phyloP scores from a whole-genome alignment of 148 eudicot genomes.

The Rhododendron ferrugineum region DNA sequence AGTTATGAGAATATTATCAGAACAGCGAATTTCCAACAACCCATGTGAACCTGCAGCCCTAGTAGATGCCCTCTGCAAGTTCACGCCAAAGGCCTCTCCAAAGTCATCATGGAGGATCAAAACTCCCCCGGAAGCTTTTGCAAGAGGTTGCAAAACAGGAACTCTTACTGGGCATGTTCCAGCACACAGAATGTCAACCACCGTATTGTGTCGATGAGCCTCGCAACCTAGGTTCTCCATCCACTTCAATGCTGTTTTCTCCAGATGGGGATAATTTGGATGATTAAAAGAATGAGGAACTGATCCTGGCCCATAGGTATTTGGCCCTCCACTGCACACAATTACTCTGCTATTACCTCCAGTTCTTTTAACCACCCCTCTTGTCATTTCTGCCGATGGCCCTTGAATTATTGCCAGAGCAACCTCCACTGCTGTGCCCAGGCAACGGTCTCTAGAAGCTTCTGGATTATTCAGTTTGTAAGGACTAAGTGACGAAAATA shows the following conservation, averaged over 20 bases:
- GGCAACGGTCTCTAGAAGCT: slow-evolving; percentile 83
- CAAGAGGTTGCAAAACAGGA: slow-evolving; percentile 81
- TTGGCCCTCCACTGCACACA: slow-evolving; percentile 91
- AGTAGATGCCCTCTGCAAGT: slow-evolving; percentile 79
- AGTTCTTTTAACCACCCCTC: slow-evolving; percentile 69
- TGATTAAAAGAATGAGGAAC: slow-evolving; percentile 75
- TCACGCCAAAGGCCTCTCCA: slow-evolving; percentile 97
- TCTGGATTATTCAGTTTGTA: slow-evolving; percentile 57
- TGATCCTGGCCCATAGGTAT: slow-evolving; percentile 87
- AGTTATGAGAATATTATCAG: slow-evolving; percentile 56
- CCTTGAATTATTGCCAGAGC: slow-evolving; percentile 85
- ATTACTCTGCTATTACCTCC: slow-evolving; percentile 81
- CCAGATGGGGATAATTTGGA: slow-evolving; percentile 85
- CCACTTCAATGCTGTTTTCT: slow-evolving; percentile 81
- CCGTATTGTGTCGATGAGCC: slow-evolving; percentile 71
- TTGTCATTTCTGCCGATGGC: slow-evolving; percentile 77
- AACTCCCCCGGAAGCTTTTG: slow-evolving; percentile 83
- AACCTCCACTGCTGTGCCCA: slow-evolving; percentile 86
- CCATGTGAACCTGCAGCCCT: slow-evolving; percentile 90
- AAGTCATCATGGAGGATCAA: slow-evolving; percentile 89
- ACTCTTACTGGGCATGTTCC: slow-evolving; percentile 90
- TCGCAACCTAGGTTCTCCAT: slow-evolving; percentile 85
- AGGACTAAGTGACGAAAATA: slow-evolving; percentile 76
- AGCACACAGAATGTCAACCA: slow-evolving; percentile 81
- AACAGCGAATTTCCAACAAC: slow-evolving; percentile 71